phyloP scores from a whole-genome alignment of 2,329 filamentous ascomycete genomes.

The Cladophialophora immunda region DNA sequence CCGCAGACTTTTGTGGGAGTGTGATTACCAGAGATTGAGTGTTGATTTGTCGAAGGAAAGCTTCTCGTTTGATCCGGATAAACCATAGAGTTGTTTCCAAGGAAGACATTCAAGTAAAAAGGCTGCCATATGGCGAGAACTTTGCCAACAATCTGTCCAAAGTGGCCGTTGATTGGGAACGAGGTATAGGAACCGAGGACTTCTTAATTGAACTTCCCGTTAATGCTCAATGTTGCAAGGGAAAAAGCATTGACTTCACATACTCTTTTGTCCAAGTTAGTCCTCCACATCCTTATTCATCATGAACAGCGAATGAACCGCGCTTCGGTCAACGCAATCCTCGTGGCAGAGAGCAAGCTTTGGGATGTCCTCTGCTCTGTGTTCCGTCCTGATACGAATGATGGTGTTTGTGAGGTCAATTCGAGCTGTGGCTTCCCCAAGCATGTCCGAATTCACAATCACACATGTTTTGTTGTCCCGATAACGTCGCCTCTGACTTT shows the following conservation, averaged over 20 bases:
- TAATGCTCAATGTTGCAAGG: background rate
- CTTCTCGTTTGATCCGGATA: background rate
- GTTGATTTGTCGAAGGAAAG: background rate
- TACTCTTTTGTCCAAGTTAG: constrained; percentile 10
- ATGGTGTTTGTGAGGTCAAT: background rate
- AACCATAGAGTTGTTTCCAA: background rate
- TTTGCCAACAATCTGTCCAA: background rate
- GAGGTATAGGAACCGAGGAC: background rate
- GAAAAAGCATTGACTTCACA: constrained; percentile 16
- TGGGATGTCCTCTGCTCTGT: background rate
- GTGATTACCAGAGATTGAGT: background rate
- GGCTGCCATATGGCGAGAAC: background rate
- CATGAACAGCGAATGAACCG: background rate
- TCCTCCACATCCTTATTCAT: background rate
- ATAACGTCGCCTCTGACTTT: constrained; percentile 65
- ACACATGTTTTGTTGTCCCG: constrained; percentile 41
- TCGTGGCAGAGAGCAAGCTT: background rate
- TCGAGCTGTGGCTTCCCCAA: background rate
- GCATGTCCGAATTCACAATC: constrained; percentile 18
- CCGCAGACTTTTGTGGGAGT: background rate
- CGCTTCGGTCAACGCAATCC: background rate
- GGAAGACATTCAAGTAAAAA: background rate
- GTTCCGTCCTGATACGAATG: background rate
- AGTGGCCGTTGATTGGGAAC: background rate
- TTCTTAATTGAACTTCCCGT: constrained; percentile 5